phyloP scores from a whole-genome alignment of 352 stramenopile genomes.

The Phytophthora colocasiae region DNA sequence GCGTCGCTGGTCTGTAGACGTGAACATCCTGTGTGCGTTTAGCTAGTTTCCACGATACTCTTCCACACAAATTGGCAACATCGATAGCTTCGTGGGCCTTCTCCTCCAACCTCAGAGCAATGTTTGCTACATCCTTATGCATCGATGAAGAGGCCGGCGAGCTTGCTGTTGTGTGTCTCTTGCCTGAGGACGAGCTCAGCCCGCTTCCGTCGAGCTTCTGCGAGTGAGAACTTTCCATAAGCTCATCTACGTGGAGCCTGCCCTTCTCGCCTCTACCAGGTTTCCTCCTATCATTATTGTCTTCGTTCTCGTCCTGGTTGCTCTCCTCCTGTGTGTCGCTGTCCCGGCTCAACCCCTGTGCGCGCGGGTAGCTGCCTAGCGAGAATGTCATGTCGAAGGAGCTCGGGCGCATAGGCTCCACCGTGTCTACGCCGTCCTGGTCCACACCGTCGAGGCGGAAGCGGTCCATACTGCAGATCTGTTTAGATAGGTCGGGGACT shows the following conservation, averaged over 20 bases:
- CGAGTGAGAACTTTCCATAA: conserved; percentile 28
- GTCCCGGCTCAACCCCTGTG: conserved; percentile 34
- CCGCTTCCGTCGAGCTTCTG: conserved; percentile 23
- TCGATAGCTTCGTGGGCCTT: conserved; percentile 76
- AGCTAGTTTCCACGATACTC: conserved; percentile 66
- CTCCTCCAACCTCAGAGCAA: conserved; percentile 72
- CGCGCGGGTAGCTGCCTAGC: conserved; percentile 56
- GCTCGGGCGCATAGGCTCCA: conserved; percentile 87
- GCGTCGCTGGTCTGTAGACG: conserved; percentile 64
- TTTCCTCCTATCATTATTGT: conserved; percentile 23
- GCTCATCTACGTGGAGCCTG: conserved; percentile 54
- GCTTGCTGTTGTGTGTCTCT: conserved; percentile 22
- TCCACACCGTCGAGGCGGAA: conserved; percentile 85
- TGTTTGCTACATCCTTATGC: conserved; percentile 55
- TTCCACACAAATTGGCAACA: conserved; percentile 62
- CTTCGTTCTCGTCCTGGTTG: conserved; percentile 30
- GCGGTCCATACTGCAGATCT: conserved; percentile 69
- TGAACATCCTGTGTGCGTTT: conserved; percentile 88
- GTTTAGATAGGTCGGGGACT: neutral
- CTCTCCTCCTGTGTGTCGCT: conserved; percentile 33
- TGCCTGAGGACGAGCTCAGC: conserved; percentile 17
- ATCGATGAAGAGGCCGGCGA: conserved; percentile 39
- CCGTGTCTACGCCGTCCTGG: conserved; percentile 74
- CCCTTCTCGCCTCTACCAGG: conserved; percentile 51
- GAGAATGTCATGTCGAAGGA: conserved; percentile 92